Evolutionary conservation across 257 asterid genomes (phyloP).

Genomic region (Salvia splendens): DNA sequence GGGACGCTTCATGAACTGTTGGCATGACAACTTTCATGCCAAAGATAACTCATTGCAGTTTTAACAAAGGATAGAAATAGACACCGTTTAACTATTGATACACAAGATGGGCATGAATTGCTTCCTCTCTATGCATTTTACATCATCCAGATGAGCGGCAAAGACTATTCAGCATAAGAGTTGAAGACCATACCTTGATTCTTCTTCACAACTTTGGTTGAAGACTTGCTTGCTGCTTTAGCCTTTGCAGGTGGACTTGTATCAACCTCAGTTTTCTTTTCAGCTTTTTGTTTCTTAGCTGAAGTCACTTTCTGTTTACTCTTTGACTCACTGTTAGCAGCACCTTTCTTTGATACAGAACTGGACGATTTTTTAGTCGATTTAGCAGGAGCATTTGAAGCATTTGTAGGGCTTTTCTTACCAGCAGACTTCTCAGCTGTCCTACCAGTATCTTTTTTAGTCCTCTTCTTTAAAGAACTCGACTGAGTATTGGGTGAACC

Average conservation of each 20-base stretch:
- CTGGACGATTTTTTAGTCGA: slow-evolving; percentile 50
- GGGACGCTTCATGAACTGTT: too few relatives aligned
- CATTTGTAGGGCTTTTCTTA: slow-evolving; percentile 45
- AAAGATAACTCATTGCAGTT: not conserved
- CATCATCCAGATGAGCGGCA: not conserved
- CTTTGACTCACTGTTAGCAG: slow-evolving; percentile 44
- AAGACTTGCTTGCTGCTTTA: slow-evolving; percentile 51
- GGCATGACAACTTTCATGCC: not conserved
- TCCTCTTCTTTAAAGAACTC: slow-evolving; percentile 47
- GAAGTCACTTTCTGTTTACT: slow-evolving; percentile 35
- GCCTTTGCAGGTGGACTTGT: slow-evolving; percentile 43
- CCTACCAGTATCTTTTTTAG: slow-evolving; percentile 43
- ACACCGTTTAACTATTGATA: not conserved
- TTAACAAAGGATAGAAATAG: not conserved
- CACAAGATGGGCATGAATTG: slow-evolving; percentile 12
- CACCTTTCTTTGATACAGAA: slow-evolving; percentile 51
- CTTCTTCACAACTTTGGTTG: slow-evolving; percentile 42
- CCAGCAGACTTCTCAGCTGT: slow-evolving; percentile 44
- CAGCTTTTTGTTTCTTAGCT: slow-evolving; percentile 49
- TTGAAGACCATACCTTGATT: slow-evolving; percentile 51
- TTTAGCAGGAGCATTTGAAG: slow-evolving; percentile 46
- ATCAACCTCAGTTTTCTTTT: slow-evolving; percentile 50
- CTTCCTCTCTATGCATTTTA: not conserved
- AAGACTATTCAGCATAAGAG: not conserved
- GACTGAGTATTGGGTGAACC: slow-evolving; percentile 47